These are phyloP conservation scores for Aspergillus cejpii DNA, from an alignment of 2,329 filamentous ascomycete genomes.

Conservation along the genomic window DNA sequence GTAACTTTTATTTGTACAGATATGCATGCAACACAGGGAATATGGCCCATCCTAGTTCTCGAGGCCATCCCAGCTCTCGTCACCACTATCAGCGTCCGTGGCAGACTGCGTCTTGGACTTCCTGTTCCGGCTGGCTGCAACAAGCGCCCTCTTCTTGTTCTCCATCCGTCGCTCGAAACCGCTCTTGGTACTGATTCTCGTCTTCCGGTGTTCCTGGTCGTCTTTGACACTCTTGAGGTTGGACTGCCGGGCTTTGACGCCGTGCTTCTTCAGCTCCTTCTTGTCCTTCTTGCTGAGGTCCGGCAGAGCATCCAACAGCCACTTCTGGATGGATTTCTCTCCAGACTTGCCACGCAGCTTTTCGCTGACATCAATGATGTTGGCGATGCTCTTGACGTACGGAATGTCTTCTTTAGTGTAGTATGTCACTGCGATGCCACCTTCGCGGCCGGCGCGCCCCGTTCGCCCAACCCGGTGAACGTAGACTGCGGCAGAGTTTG, in stretches of 20 bases:
- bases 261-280: conserved; percentile 72
- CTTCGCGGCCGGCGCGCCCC: conserved; percentile 76
- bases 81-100: conserved; percentile 22
- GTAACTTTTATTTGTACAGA: conserved; percentile 18
- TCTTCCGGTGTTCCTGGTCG: conserved; percentile 43
- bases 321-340: conserved; percentile 63
- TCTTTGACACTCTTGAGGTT: conserved; percentile 39
- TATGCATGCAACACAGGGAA: background rate
- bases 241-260: conserved; percentile 64
- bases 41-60: conserved; percentile 27
- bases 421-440: conserved; percentile 84
- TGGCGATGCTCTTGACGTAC: conserved; percentile 83
- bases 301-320: conserved; percentile 82
- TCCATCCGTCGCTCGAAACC: conserved; percentile 44
- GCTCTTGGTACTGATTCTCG: conserved; percentile 63
- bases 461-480: conserved; percentile 91
- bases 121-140: conserved; percentile 36
- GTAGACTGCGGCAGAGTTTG: conserved; percentile 81
- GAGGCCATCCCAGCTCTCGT: conserved; percentile 36
- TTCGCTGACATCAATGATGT: conserved; percentile 80
- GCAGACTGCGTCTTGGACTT: conserved; percentile 21
- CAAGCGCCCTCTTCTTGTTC: conserved; percentile 43
- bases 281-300: conserved; percentile 76
- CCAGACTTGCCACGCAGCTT: conserved; percentile 53
- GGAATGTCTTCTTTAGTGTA: conserved; percentile 94